phyloP scores from a whole-genome alignment of 805 yeast genomes.

The Kregervanrija delftensis region DNA sequence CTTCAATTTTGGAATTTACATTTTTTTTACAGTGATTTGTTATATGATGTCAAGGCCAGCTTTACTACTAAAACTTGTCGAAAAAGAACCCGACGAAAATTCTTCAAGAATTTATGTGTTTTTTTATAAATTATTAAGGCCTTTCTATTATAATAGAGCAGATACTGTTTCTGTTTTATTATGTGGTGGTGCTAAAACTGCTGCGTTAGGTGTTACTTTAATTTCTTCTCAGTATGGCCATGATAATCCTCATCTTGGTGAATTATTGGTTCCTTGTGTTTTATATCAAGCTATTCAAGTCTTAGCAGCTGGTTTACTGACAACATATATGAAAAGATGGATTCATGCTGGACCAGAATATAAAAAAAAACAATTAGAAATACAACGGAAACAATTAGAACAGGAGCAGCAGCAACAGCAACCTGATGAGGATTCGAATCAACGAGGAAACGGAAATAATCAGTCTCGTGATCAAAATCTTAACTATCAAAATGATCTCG shows the following conservation, averaged over 20 bases:
- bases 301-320: constrained; percentile 66
- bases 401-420: too few relatives aligned
- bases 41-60: constrained; percentile 53
- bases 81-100: constrained; percentile 38
- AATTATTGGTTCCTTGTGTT: constrained; percentile 71
- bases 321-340: constrained; percentile 65
- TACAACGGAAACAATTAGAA: background rate
- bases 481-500: too few relatives aligned
- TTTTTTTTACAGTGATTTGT: constrained; percentile 65
- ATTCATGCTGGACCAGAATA: constrained; percentile 30
- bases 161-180: constrained; percentile 77
- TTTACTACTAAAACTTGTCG: constrained; percentile 34
- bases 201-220: constrained; percentile 82
- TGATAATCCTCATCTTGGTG: constrained; percentile 53
- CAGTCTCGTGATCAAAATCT: too few relatives aligned
- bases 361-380: constrained; percentile 1
- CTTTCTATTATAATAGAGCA: constrained; percentile 60
- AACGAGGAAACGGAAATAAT: too few relatives aligned
- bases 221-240: constrained; percentile 58
- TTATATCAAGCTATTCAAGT: constrained; percentile 85
- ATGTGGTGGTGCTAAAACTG: constrained; percentile 91
- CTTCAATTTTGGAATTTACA: constrained; percentile 71
- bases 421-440: too few relatives aligned
- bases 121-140: constrained; percentile 39
- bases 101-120: constrained; percentile 39